Conservation (phyloP, 441 rosid genomes). For the Euphorbia corollata region DNA sequence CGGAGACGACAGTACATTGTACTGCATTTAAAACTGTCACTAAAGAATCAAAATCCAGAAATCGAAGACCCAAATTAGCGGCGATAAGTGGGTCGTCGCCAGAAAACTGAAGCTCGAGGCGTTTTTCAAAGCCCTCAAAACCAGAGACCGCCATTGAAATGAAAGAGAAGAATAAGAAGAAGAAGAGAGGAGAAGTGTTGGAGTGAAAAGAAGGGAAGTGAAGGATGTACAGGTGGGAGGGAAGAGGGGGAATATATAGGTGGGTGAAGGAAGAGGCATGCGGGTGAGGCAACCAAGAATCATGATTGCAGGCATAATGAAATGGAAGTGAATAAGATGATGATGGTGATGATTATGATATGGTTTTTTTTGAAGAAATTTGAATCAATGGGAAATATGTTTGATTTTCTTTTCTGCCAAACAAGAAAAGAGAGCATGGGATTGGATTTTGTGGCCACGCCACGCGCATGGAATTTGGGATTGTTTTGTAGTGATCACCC, state of each 20-base stretch:
- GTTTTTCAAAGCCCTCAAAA: slow-evolving; percentile 93
- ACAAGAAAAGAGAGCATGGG: slow-evolving; percentile 22
- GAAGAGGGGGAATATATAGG: slow-evolving; percentile 22
- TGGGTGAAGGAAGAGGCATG: slow-evolving; percentile 43
- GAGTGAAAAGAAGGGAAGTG: slow-evolving; percentile 34
- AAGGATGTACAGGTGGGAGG: slow-evolving; percentile 39
- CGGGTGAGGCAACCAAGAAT: slow-evolving; percentile 93
- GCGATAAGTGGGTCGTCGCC: slow-evolving; percentile 33
- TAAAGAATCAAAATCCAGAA: slow-evolving; percentile 61
- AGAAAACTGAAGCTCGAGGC: slow-evolving; percentile 80
- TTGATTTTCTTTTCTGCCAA: slow-evolving; percentile 12
- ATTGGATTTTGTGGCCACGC: slow-evolving; percentile 36
- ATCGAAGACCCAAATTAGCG: slow-evolving; percentile 54
- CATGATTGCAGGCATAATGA: slow-evolving; percentile 85
- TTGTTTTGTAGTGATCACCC: slow-evolving; percentile 1
- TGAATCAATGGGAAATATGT: not conserved
- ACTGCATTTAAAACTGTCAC: slow-evolving; percentile 56
- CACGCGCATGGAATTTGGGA: slow-evolving; percentile 33
- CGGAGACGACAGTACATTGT: slow-evolving; percentile 89
- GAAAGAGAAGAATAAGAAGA: not conserved
- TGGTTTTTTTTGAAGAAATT: not conserved
- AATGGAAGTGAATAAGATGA: slow-evolving; percentile 78
- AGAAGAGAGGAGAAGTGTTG: slow-evolving; percentile 34
- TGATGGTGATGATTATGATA: slow-evolving; percentile 30
- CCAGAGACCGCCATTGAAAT: slow-evolving; percentile 54